Conservation (phyloP, 73 alveolate species). For the Symbiodinium natans region DNA sequence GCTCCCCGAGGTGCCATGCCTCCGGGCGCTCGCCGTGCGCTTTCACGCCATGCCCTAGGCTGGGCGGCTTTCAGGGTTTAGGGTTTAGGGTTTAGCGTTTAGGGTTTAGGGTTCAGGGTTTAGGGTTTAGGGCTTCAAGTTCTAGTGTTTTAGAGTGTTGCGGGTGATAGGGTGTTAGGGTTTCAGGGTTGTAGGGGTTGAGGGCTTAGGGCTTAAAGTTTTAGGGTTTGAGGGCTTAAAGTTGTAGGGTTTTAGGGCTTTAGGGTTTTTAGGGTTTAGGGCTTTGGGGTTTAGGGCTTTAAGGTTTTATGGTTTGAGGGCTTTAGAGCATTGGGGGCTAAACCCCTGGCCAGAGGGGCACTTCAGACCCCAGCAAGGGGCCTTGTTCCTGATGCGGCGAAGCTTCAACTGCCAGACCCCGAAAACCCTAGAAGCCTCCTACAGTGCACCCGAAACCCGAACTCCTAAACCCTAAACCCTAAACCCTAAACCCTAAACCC, state of each 20-base stretch:
- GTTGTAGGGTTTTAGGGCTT: too few species aligned
- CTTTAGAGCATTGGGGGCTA: too few species aligned
- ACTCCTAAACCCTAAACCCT: not conserved
- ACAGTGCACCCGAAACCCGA: not conserved
- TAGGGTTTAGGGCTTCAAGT: not conserved
- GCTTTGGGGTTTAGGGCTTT: too few species aligned
- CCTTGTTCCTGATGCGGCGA: too few species aligned
- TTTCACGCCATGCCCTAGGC: not conserved
- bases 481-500: not conserved
- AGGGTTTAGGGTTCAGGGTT: not conserved
- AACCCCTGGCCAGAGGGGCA: too few species aligned
- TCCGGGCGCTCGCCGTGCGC: slow-evolving; percentile 1
- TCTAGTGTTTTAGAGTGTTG: not conserved
- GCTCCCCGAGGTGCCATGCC: not conserved
- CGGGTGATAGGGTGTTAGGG: not conserved
- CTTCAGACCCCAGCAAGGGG: too few species aligned
- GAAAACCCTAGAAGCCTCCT: too few species aligned
- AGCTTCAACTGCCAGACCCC: too few species aligned
- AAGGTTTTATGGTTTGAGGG: too few species aligned
- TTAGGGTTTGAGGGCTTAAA: too few species aligned
- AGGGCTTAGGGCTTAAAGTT: not conserved
- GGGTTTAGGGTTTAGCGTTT: not conserved
- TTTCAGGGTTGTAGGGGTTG: not conserved
- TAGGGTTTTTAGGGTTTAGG: too few species aligned
- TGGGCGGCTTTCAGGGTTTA: too few species aligned